phyloP scores from a whole-genome alignment of 2,329 filamentous ascomycete genomes.

The Clonostachys byssicola region DNA sequence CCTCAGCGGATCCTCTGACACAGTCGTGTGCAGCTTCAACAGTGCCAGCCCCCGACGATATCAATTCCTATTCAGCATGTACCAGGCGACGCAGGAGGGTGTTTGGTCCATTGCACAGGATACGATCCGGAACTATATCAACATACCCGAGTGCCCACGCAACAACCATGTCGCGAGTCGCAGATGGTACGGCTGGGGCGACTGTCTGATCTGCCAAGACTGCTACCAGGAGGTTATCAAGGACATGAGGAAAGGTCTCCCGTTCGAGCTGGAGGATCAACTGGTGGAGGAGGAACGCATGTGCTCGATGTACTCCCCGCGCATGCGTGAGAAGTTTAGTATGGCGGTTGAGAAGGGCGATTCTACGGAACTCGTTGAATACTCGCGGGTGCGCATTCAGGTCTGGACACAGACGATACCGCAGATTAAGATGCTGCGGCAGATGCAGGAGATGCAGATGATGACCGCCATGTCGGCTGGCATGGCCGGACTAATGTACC shows the following conservation, averaged over 20 bases:
- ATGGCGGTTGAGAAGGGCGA: conserved; percentile 13
- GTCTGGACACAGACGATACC: conserved; percentile 20
- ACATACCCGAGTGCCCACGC: conserved; percentile 18
- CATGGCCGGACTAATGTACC: conserved; percentile 22
- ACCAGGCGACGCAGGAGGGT: conserved; percentile 21
- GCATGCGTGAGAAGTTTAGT: conserved; percentile 26
- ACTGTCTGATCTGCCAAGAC: conserved; percentile 23
- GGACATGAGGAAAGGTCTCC: conserved; percentile 13
- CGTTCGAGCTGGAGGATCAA: conserved; percentile 14
- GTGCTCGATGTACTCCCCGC: conserved; percentile 29
- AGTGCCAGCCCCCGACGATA: conserved; percentile 13
- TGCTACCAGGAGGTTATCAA: conserved; percentile 21
- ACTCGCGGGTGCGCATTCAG: conserved; percentile 5
- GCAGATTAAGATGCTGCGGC: conserved; percentile 16
- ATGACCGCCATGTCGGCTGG: conserved; percentile 26
- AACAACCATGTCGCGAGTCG: conserved; percentile 13
- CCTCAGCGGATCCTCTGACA: conserved; percentile 7
- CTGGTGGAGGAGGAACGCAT: conserved; percentile 16
- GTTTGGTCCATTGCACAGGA: conserved; percentile 19
- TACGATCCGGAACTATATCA: conserved; percentile 19
- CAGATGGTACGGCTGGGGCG: conserved; percentile 27
- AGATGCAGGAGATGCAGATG: conserved; percentile 20
- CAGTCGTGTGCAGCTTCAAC: conserved; percentile 22
- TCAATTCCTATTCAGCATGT: conserved; percentile 14
- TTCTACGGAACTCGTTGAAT: conserved; percentile 15